Conservation (phyloP, 2,329 filamentous ascomycete genomes). For the Aspergillus sp. region DNA sequence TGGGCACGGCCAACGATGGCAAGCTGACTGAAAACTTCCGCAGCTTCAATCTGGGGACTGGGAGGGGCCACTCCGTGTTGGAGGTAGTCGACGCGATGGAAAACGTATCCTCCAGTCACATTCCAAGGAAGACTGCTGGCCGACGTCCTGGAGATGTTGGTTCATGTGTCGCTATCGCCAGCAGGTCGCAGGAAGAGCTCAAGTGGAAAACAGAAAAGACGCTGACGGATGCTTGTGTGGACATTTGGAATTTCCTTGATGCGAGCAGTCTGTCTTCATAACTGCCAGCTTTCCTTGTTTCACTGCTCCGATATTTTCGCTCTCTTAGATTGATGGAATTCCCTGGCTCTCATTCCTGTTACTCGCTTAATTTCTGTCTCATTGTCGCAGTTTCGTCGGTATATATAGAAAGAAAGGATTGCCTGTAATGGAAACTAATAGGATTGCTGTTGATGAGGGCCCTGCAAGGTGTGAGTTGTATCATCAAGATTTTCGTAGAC, state of each 20-base stretch:
- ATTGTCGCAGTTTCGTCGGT: constrained; percentile 1
- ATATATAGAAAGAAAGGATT: neutral
- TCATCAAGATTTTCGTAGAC: no score
- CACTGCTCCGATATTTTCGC: constrained; percentile 1
- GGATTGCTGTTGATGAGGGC: no score
- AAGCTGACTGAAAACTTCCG: constrained; percentile 32
- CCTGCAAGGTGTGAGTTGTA: no score
- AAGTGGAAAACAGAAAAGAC: constrained; percentile 32
- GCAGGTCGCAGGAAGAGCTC: constrained; percentile 45
- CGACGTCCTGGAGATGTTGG: constrained; percentile 32
- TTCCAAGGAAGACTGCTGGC: constrained; percentile 22
- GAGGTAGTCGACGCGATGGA: constrained; percentile 33
- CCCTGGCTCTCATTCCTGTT: neutral
- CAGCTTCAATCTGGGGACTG: constrained; percentile 33
- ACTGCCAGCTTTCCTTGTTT: constrained; percentile 1
- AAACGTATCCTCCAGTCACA: constrained; percentile 23
- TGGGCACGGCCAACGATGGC: constrained; percentile 30
- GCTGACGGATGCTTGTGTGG: constrained; percentile 28
- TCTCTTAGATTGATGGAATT: constrained; percentile 2
- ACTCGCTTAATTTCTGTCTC: neutral
- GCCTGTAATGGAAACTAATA: neutral
- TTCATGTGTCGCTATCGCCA: constrained; percentile 29
- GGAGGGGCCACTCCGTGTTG: constrained; percentile 28
- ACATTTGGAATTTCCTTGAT: constrained; percentile 29
- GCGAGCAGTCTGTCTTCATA: constrained; percentile 22